Evolutionary conservation across 148 eudicot species (phyloP), one percentile per base, ranked within the genome.

Genomic region (Chenopodium formosanum): DNA sequence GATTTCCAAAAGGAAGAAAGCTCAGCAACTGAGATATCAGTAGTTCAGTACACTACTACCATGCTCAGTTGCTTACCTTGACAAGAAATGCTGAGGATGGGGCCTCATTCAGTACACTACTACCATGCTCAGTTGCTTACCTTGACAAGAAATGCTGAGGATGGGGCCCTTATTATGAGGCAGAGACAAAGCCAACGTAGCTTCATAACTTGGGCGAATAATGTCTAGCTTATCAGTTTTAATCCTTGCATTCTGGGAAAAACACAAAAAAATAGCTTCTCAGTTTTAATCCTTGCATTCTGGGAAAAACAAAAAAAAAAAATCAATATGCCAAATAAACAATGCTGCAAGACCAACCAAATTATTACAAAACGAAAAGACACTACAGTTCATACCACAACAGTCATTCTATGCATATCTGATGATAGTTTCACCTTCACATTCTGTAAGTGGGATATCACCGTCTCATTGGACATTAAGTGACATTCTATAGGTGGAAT

Each of bases 121-220:
- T 58, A 23, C 14, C 47, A 62, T 27, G 64, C 19, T 1, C 53
- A 71, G 31, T 32, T 34, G 40, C 40, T 34, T 77, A 93, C 94
- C 93, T 83, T 73, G 81, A 85, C 94, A 90, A 23, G 93, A 90
- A 75, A 91, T 66, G 58, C 74, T 48, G 65, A 86, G 80, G 32
- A 82, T 75, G 29, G 74, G 71, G 17, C 31, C 70, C 63, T 84
- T 82, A 86, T 91, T 83, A 31, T 31, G 32, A 37, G 9, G 62
- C 67, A 81, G 56, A 77, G 63, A 84, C 76, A 94, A 70, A 67
- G 68, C 67, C 82, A 94, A 63, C 32, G 83, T 82, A 25, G 92
- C 90, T 47, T 82, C 74, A 80, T 94, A 94, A 60, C 71, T 71
- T 73, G 95, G 95, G 34, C 90, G 86, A 63, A 92, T 85, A 77